Evolutionary conservation across 176 grass and related monocot species (phyloP), one percentile per base, ranked within the genome.

Genomic region (Cenchrus purpureus): DNA sequence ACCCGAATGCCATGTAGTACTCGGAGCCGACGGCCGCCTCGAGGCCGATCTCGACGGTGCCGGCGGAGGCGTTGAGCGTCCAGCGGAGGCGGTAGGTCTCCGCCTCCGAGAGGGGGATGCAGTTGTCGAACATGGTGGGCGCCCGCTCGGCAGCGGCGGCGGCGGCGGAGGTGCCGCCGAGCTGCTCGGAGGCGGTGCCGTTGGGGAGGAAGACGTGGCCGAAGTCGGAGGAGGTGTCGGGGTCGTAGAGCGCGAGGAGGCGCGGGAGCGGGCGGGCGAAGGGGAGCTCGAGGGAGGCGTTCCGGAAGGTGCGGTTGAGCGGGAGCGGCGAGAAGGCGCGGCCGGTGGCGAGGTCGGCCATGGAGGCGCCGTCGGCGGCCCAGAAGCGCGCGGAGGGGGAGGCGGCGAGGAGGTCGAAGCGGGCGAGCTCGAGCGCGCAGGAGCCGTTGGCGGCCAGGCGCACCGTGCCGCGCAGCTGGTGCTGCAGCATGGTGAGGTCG

Each of bases 1-100:
- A 99, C 46, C 97, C 97, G 67, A 99, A 99, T 9, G 94, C 94
- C 97, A 99, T 97, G 78, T 99, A 99, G 86, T 97, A 97, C 74
- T 99, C 91, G 9, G 97, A 96, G 1, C 97, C 91, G 0, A 99
- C 53, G 0, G 82, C 76, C 0, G 94, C 93, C 85, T 99, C 97
- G 10, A 99, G 90, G 57, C 97, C 97, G 71, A 99, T 79, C 67
- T 96, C 91, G 59, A 99, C 82, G 40, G 92, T 86, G 86, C 86
- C 86, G 2, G 88, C 71, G 5, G 94, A 84, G 1, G 90, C 59
- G 52, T 97, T 90, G 29, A 99, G 81, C 42, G 97, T 94, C 97
- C 97, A 99, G 19, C 94, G 97, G 28, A 99, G 81, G 51, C 97
- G 91, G 85, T 91, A 91, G 55, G 77, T 89, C 28, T 90, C 81